phyloP scores from a whole-genome alignment of 257 asterid genomes.

The Gardenia jasminoides region DNA sequence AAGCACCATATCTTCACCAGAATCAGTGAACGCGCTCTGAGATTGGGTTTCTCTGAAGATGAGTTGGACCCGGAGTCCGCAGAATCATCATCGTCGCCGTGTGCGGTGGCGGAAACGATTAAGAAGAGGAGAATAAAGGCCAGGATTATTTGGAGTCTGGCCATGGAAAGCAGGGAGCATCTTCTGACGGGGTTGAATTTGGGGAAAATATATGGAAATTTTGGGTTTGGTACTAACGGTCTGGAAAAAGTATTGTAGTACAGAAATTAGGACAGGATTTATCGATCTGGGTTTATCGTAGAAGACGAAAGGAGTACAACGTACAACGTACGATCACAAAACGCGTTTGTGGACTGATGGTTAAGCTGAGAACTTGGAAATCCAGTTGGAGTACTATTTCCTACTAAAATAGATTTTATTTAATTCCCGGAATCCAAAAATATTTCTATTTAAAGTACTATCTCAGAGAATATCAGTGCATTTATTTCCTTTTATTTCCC shows the following conservation, averaged over 20 bases:
- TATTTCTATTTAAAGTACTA: too few species aligned
- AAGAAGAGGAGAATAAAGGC: conserved; percentile 43
- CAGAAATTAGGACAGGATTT: background rate
- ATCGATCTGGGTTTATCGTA: background rate
- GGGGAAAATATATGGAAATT: background rate
- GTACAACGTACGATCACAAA: background rate
- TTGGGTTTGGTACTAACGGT: background rate
- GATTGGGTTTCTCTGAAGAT: conserved; percentile 48
- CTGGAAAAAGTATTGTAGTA: conserved; percentile 1
- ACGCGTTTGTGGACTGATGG: background rate
- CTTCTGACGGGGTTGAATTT: background rate
- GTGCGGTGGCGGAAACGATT: conserved; percentile 49
- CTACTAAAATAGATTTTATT: too few species aligned
- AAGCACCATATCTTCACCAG: conserved; percentile 79
- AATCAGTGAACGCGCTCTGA: conserved; percentile 57
- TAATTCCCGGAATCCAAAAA: too few species aligned
- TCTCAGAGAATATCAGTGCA: background rate
- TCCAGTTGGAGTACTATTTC: too few species aligned
- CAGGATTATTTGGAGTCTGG: conserved; percentile 39
- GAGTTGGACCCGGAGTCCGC: conserved; percentile 28
- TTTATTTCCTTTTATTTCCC: background rate
- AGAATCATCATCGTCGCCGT: conserved; percentile 48
- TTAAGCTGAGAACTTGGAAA: background rate
- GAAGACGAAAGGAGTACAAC: conserved; percentile 10
- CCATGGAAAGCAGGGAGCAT: conserved; percentile 32